These are phyloP conservation scores for Prototheca wickerhamii DNA, from an alignment of 163 green algal species.

Conservation along the genomic window DNA sequence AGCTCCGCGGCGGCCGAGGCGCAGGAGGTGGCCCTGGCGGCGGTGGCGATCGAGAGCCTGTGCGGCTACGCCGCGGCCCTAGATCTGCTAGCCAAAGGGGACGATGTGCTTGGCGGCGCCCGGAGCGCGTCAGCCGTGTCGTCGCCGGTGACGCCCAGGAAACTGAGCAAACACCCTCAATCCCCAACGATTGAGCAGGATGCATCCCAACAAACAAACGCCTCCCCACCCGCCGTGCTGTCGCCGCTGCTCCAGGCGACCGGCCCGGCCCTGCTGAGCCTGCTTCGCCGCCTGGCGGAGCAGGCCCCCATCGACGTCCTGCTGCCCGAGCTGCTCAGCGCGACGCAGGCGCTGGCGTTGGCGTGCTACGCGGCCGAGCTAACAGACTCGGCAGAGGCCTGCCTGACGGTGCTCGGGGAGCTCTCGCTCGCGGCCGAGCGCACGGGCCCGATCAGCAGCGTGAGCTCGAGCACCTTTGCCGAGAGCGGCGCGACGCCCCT, in stretches of 20 bases:
- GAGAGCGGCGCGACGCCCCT: too few species aligned
- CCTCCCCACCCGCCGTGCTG: neutral
- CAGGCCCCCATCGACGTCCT: neutral
- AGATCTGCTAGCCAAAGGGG: neutral
- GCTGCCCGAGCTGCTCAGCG: neutral
- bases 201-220: too few species aligned
- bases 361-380: too few species aligned
- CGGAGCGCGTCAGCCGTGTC: too few species aligned
- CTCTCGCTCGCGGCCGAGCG: neutral
- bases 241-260: neutral
- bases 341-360: too few species aligned
- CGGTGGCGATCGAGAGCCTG: neutral
- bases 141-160: too few species aligned
- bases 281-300: neutral
- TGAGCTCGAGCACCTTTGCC: too few species aligned
- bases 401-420: neutral
- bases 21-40: neutral
- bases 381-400: too few species aligned
- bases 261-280: neutral
- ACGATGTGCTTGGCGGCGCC: neutral
- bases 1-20: neutral
- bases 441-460: too few species aligned
- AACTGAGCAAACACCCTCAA: too few species aligned
- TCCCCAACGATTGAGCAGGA: too few species aligned
- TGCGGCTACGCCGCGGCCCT: neutral